Conservation (phyloP, 2,329 filamentous ascomycete genomes). For the Endothia cerciana region DNA sequence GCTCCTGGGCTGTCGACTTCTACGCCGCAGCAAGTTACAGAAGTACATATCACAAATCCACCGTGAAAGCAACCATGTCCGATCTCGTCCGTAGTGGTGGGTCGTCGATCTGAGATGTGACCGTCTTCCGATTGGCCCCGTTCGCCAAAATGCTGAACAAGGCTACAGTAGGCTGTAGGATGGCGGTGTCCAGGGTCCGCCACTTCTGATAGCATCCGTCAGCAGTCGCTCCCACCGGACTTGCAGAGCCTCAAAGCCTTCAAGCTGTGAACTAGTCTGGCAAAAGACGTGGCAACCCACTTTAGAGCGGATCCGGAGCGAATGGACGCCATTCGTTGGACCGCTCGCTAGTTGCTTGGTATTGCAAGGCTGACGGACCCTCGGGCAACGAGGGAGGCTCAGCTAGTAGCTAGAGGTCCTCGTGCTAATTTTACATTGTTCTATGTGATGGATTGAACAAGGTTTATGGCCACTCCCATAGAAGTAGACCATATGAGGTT, state of each 20-base stretch:
- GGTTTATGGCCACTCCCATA: not conserved
- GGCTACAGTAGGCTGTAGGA: not conserved
- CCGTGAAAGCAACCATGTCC: not conserved
- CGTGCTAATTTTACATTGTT: not conserved
- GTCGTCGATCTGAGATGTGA: not conserved
- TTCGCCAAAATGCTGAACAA: slow-evolving; percentile 15
- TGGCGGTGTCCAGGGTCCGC: not conserved
- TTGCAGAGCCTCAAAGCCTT: not conserved
- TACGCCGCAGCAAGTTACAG: not conserved
- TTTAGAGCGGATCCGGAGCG: no score
- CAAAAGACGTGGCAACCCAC: not conserved
- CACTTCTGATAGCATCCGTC: not conserved
- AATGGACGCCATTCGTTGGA: not conserved
- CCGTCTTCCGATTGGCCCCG: slow-evolving; percentile 7
- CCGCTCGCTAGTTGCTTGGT: not conserved
- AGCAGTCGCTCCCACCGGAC: no score
- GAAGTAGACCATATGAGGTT: not conserved
- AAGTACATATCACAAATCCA: not conserved
- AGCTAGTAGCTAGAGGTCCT: not conserved
- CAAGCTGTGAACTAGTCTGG: not conserved
- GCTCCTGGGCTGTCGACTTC: not conserved
- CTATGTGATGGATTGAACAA: not conserved
- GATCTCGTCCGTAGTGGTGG: not conserved
- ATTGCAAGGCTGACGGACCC: slow-evolving; percentile 1
- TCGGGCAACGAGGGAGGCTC: not conserved